These are phyloP conservation scores for Teunomyces panamensis DNA, from an alignment of 805 yeast species.

Conservation along the genomic window DNA sequence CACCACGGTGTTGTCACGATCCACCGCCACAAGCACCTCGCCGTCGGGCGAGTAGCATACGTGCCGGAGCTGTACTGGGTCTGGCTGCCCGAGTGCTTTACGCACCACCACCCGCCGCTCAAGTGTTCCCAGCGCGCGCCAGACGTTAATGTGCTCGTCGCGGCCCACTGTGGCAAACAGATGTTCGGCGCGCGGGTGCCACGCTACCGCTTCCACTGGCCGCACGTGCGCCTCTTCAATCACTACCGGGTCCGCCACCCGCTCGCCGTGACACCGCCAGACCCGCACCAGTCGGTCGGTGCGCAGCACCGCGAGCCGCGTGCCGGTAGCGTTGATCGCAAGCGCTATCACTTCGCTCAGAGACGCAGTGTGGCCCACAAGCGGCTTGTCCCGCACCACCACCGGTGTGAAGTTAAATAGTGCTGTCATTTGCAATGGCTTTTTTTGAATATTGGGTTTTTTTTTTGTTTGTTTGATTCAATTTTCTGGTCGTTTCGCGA, in stretches of 20 bases:
- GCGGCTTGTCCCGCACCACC: slow-evolving; percentile 11
- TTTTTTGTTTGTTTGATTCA: no score
- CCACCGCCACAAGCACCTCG: slow-evolving; percentile 41
- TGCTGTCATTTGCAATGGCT: background rate
- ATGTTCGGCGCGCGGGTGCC: slow-evolving; percentile 49
- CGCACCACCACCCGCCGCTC: slow-evolving; percentile 29
- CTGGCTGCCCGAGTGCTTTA: slow-evolving; percentile 14
- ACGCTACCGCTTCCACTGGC: slow-evolving; percentile 40
- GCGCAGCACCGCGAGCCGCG: slow-evolving; percentile 40
- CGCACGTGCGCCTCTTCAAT: slow-evolving; percentile 41
- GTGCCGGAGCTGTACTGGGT: slow-evolving; percentile 8
- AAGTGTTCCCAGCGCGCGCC: slow-evolving; percentile 42
- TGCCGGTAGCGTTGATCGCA: slow-evolving; percentile 41
- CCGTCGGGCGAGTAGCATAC: slow-evolving; percentile 48
- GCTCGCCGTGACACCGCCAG: slow-evolving; percentile 30
- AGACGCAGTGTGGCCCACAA: slow-evolving; percentile 13
- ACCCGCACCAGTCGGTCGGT: slow-evolving; percentile 42
- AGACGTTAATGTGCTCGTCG: slow-evolving; percentile 44
- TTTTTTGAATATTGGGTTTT: background rate
- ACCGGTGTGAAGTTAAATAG: background rate
- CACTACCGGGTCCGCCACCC: slow-evolving; percentile 33
- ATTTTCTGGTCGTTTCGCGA: background rate
- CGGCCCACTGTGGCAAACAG: slow-evolving; percentile 48
- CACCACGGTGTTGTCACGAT: slow-evolving; percentile 34
- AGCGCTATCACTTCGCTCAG: slow-evolving; percentile 34